These are phyloP conservation scores for Cystobasidium slooffiae DNA, from an alignment of 1,284 basidiomycete species.

Conservation along the genomic window DNA sequence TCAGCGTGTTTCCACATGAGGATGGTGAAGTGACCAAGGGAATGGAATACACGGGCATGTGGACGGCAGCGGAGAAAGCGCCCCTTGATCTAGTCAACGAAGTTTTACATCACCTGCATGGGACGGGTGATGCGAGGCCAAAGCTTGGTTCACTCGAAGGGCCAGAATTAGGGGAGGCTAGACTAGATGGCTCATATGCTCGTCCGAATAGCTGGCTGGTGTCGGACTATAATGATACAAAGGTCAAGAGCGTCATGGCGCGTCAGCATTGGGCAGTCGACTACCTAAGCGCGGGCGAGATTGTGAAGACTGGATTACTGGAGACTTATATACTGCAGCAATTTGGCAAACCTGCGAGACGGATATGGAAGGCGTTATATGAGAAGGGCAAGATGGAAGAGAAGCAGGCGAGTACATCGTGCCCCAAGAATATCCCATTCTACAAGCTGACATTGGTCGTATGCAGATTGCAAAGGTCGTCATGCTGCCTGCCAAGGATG, in stretches of 20 bases:
- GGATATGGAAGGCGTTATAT: conserved; percentile 79
- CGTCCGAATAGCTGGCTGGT: conserved; percentile 33
- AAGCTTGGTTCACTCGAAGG: conserved; percentile 7
- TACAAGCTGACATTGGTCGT: neutral
- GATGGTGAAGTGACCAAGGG: conserved; percentile 24
- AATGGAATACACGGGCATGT: conserved; percentile 16
- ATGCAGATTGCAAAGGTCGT: conserved; percentile 86
- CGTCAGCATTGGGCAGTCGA: conserved; percentile 30
- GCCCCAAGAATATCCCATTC: neutral
- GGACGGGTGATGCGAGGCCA: conserved; percentile 19
- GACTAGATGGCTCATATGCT: conserved; percentile 4
- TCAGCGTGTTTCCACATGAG: conserved; percentile 29
- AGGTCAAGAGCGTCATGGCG: neutral
- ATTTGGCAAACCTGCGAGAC: conserved; percentile 81
- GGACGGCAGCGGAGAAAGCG: conserved; percentile 21
- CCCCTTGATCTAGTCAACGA: conserved; percentile 37
- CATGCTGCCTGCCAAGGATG: conserved; percentile 87
- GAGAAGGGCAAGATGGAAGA: conserved; percentile 95
- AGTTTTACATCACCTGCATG: conserved; percentile 26
- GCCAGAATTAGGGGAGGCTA: neutral
- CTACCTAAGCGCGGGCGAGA: conserved; percentile 23
- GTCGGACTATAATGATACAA: conserved; percentile 11
- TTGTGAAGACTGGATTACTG: conserved; percentile 33
- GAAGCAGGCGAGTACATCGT: conserved; percentile 70
- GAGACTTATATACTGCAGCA: conserved; percentile 55